These are phyloP conservation scores for Pichia sp. DNA, from an alignment of 1,139 yeast species.

Conservation along the genomic window DNA sequence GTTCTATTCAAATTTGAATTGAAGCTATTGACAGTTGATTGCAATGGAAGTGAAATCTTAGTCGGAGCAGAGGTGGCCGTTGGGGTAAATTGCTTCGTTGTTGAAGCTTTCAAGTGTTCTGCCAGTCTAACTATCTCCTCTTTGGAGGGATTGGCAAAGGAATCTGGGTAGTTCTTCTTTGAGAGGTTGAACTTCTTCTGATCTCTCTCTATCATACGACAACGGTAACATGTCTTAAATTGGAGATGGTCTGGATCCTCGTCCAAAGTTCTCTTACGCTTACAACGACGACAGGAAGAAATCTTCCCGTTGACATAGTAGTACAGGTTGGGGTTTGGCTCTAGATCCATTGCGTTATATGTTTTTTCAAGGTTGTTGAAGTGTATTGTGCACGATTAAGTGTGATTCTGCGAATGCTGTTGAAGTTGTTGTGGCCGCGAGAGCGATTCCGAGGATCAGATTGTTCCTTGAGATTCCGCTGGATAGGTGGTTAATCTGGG, in stretches of 20 bases:
- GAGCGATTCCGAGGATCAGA: no score
- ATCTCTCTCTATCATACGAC: conserved; percentile 48
- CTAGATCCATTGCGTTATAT: no score
- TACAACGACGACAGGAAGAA: conserved; percentile 48
- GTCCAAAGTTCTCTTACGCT: conserved; percentile 49
- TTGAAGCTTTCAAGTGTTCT: conserved; percentile 13
- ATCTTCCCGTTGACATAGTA: conserved; percentile 25
- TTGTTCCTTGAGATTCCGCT: no score
- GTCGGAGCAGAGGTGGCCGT: conserved; percentile 14
- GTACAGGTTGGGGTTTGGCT: conserved; percentile 17
- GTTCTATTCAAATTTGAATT: background rate
- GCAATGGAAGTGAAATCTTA: conserved; percentile 3
- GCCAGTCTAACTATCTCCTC: conserved; percentile 16
- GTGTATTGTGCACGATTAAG: background rate
- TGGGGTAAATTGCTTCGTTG: conserved; percentile 12
- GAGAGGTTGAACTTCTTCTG: conserved; percentile 31
- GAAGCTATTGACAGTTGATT: background rate
- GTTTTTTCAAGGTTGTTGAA: no score
- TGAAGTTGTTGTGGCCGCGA: background rate
- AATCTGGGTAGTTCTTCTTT: conserved; percentile 14
- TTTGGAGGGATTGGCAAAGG: conserved; percentile 12
- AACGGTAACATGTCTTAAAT: conserved; percentile 54
- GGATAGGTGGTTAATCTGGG: no score
- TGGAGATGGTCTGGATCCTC: conserved; percentile 55
- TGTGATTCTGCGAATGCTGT: background rate